Percentiles rank a stretch among this genome's conserved stretches.
Conservation (phyloP, 371 early-diverging fungal species). For the Mucor ambiguus region DNA sequence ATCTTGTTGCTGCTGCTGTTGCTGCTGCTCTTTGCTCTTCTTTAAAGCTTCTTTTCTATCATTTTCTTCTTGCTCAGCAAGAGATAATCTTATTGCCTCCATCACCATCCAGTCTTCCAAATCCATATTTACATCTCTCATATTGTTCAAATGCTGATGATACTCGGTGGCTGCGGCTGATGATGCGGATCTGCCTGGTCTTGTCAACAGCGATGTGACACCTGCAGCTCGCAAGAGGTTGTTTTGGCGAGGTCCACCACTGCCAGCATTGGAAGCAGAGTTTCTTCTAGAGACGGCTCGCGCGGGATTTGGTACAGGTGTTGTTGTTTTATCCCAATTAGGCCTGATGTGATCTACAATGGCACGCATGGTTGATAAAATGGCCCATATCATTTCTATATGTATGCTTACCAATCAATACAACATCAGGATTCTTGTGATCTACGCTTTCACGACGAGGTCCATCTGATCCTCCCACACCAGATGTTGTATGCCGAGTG, state of each 20-base stretch:
- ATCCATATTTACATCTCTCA: slow-evolving; percentile 78
- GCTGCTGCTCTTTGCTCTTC: background rate
- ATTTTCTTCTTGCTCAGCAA: slow-evolving; percentile 65
- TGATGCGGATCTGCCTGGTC: slow-evolving; percentile 45
- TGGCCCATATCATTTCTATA: background rate
- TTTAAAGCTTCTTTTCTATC: slow-evolving; percentile 23
- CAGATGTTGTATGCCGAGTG: slow-evolving; percentile 49
- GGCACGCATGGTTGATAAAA: background rate
- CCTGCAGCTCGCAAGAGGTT: slow-evolving; percentile 28
- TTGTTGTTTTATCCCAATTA: slow-evolving; percentile 57
- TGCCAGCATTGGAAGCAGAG: slow-evolving; percentile 43
- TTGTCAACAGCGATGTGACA: slow-evolving; percentile 30
- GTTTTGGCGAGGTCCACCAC: background rate
- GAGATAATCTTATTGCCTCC: slow-evolving; percentile 84
- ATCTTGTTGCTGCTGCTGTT: background rate
- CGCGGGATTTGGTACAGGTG: slow-evolving; percentile 15
- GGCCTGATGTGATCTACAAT: slow-evolving; percentile 79
- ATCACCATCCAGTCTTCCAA: slow-evolving; percentile 91
- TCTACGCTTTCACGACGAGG: slow-evolving; percentile 62
- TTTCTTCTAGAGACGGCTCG: slow-evolving; percentile 48
- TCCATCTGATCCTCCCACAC: slow-evolving; percentile 26
- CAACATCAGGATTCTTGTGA: slow-evolving; percentile 67
- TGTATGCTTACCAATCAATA: slow-evolving; percentile 64
- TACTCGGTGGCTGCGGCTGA: slow-evolving; percentile 59
- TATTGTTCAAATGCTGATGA: slow-evolving; percentile 57